Evolutionary conservation across 192 early-diverging fungal genomes (phyloP).

Genomic region (Dimargaris verticillata): DNA sequence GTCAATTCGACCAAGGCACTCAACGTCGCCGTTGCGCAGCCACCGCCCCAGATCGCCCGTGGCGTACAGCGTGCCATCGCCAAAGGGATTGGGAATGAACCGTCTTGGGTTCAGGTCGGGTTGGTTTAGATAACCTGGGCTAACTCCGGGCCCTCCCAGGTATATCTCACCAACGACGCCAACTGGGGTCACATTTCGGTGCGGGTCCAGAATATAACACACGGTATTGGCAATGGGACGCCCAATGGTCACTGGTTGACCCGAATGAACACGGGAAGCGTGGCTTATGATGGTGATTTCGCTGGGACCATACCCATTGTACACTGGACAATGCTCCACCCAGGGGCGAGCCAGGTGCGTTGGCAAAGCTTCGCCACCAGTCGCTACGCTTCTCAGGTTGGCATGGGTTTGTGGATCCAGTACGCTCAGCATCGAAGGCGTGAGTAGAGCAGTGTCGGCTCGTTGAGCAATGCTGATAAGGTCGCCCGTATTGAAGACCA

Average conservation of each 20-base stretch:
- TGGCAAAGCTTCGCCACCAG: not conserved
- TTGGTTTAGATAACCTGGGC: slow-evolving; percentile 25
- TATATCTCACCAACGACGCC: slow-evolving; percentile 27
- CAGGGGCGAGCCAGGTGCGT: not conserved
- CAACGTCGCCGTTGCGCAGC: slow-evolving; percentile 13
- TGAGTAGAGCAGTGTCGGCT: not conserved
- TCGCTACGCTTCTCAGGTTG: not conserved
- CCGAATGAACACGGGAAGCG: too few species aligned
- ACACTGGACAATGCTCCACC: not conserved
- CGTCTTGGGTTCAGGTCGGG: slow-evolving; percentile 16
- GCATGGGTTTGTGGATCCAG: not conserved
- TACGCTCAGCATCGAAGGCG: not conserved
- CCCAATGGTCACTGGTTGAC: slow-evolving; percentile 11
- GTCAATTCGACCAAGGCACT: slow-evolving; percentile 22
- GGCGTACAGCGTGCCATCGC: not conserved
- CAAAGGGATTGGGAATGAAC: slow-evolving; percentile 19
- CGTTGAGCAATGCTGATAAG: not conserved
- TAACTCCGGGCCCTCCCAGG: slow-evolving; percentile 24
- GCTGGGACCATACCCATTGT: not conserved
- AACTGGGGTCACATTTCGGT: slow-evolving; percentile 15
- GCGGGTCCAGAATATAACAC: slow-evolving; percentile 14
- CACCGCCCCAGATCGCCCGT: slow-evolving; percentile 9
- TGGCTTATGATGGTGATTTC: not conserved
- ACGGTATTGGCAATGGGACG: slow-evolving; percentile 9
- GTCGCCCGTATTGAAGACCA: not conserved